Evolutionary conservation across 2,329 filamentous ascomycete genomes (phyloP).

Genomic region (Penicillium frequentans): DNA sequence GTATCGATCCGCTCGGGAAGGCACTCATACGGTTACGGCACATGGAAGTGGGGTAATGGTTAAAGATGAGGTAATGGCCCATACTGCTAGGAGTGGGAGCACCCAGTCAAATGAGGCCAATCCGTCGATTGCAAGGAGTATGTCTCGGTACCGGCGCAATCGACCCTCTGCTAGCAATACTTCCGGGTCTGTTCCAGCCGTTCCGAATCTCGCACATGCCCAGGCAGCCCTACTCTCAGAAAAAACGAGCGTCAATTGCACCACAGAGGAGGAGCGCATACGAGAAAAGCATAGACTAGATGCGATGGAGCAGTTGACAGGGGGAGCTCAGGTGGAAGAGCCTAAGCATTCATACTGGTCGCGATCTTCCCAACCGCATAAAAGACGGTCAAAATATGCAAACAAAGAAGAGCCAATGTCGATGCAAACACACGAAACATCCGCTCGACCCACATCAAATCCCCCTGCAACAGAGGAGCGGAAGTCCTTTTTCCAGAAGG

Average conservation of each 20-base stretch:
- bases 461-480: neutral
- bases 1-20: constrained; percentile 4
- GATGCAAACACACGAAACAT: constrained; percentile 12
- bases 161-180: constrained; percentile 13
- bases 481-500: constrained; percentile 19
- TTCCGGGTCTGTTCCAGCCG: constrained; percentile 11
- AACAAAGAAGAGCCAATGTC: neutral
- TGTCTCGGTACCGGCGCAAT: constrained; percentile 37
- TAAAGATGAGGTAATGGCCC: neutral
- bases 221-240: neutral
- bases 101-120: constrained; percentile 12
- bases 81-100: neutral
- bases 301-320: constrained; percentile 37
- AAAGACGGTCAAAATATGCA: neutral
- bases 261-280: constrained; percentile 13
- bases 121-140: constrained; percentile 32
- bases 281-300: constrained; percentile 31
- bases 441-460: neutral
- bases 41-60: neutral
- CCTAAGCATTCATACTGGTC: neutral
- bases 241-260: neutral
- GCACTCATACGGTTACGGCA: neutral
- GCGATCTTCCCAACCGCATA: constrained; percentile 6
- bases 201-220: constrained; percentile 8
- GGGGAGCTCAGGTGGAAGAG: constrained; percentile 12